Percentiles rank a stretch among this genome's conserved stretches.
These are phyloP conservation scores for Acrocalymma vagum DNA, from an alignment of 2,329 filamentous ascomycete species.

Conservation along the genomic window DNA sequence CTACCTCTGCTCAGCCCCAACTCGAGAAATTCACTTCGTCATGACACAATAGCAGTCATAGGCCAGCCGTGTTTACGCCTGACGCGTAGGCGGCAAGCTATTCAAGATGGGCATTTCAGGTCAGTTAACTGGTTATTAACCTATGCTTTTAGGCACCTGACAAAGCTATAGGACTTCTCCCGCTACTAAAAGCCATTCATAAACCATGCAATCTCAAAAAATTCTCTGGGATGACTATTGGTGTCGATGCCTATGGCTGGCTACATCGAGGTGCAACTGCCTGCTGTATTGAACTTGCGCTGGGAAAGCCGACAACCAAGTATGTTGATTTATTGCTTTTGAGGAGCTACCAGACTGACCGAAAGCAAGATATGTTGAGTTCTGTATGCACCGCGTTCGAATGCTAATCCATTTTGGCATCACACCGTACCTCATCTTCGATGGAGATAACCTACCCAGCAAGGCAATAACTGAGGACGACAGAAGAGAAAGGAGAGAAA, in stretches of 20 bases:
- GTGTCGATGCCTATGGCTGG: slow-evolving; percentile 98
- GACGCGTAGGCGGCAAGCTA: slow-evolving; percentile 36
- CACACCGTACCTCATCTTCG: slow-evolving; percentile 94
- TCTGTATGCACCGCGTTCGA: slow-evolving; percentile 85
- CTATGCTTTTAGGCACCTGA: slow-evolving; percentile 25
- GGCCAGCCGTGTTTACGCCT: slow-evolving; percentile 28
- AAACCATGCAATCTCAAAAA: slow-evolving; percentile 86
- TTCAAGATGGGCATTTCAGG: slow-evolving; percentile 51
- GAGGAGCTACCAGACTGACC: too few relatives aligned
- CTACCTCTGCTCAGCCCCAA: slow-evolving; percentile 6
- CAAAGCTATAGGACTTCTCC: slow-evolving; percentile 74
- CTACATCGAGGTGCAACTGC: slow-evolving; percentile 90
- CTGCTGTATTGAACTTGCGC: slow-evolving; percentile 89
- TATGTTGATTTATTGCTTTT: slow-evolving; percentile 56
- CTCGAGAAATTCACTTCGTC: slow-evolving; percentile 4
- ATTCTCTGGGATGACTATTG: slow-evolving; percentile 85
- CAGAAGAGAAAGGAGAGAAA: slow-evolving; percentile 76
- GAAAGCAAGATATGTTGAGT: slow-evolving; percentile 80
- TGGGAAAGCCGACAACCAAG: slow-evolving; percentile 88
- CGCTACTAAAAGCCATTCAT: slow-evolving; percentile 95
- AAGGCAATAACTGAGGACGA: slow-evolving; percentile 87
- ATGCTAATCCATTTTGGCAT: slow-evolving; percentile 96
- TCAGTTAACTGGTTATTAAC: slow-evolving; percentile 32
- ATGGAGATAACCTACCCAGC: slow-evolving; percentile 93
- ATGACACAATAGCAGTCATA: slow-evolving; percentile 28